Conservation (phyloP, 2,329 filamentous ascomycete genomes). For the Trichothecium roseum region DNA sequence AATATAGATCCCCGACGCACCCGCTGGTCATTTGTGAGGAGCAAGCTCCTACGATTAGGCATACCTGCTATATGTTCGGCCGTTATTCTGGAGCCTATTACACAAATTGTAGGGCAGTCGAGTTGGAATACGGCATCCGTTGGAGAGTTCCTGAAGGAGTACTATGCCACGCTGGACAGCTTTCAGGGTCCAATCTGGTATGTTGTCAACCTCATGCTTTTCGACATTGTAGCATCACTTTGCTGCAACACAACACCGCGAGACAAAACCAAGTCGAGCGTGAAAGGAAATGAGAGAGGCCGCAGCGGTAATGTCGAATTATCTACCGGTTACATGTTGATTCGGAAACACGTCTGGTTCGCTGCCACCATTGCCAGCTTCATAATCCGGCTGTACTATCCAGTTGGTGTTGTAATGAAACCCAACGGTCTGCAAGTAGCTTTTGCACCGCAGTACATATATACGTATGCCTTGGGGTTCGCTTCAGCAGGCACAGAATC, state of each 20-base stretch:
- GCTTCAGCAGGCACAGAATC: slow-evolving; percentile 1
- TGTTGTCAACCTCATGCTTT: slow-evolving; percentile 9
- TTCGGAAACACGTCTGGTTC: slow-evolving; percentile 4
- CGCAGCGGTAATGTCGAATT: too few relatives aligned
- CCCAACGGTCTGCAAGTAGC: slow-evolving; percentile 9
- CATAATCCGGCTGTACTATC: slow-evolving; percentile 9
- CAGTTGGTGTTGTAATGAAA: slow-evolving; percentile 8
- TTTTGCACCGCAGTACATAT: slow-evolving; percentile 11
- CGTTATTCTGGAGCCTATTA: slow-evolving; percentile 3
- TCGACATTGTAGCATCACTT: slow-evolving; percentile 7
- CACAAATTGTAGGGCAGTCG: not conserved
- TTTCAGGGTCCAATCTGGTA: slow-evolving; percentile 11
- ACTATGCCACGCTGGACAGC: slow-evolving; percentile 4
- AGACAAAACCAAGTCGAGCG: not conserved
- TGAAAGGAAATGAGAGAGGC: too few relatives aligned
- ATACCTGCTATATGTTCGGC: slow-evolving; percentile 8
- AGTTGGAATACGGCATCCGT: not conserved
- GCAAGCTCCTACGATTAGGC: slow-evolving; percentile 8
- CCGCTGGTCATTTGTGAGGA: slow-evolving; percentile 6
- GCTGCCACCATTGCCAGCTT: slow-evolving; percentile 3
- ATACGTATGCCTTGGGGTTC: slow-evolving; percentile 10
- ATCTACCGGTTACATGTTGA: not conserved
- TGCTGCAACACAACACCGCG: not conserved
- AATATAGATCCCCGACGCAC: not conserved
- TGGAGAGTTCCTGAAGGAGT: not conserved